Conservation (phyloP, 257 asterid genomes). For the Petrea volubilis region DNA sequence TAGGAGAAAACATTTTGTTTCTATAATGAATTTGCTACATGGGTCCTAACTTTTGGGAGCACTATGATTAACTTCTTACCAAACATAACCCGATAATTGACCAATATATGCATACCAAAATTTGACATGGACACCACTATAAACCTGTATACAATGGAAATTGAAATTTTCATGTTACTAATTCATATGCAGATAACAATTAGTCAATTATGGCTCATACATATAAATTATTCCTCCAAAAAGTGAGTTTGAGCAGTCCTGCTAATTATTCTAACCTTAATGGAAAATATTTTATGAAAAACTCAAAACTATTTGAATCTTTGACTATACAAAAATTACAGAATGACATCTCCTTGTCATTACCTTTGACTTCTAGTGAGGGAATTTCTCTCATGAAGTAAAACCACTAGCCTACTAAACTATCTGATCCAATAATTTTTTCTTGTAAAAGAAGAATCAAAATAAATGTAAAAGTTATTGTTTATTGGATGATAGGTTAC, state of each 20-base stretch:
- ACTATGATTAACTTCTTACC: not conserved
- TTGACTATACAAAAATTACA: no score
- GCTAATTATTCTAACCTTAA: not conserved
- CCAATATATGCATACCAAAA: not conserved
- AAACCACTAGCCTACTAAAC: not conserved
- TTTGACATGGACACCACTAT: not conserved
- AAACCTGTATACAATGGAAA: not conserved
- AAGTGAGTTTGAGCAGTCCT: not conserved
- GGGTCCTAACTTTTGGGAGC: not conserved
- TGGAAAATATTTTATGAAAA: not conserved
- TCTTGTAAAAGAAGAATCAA: slow-evolving; percentile 9
- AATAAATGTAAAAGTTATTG: not conserved
- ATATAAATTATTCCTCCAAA: not conserved
- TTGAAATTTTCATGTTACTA: slow-evolving; percentile 5
- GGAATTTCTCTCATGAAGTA: not conserved
- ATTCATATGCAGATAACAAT: not conserved
- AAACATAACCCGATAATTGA: not conserved
- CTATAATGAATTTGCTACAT: not conserved
- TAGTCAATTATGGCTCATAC: not conserved
- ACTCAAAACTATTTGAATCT: not conserved
- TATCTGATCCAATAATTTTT: not conserved
- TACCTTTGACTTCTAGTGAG: no score
- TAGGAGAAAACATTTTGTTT: not conserved
- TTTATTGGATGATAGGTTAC: not conserved
- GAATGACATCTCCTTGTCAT: no score